Percentiles rank a stretch among this genome's conserved stretches.
Evolutionary conservation across 228 moss, liverwort and hornwort genomes (phyloP).

Genomic region (Sphagnum fallax): DNA sequence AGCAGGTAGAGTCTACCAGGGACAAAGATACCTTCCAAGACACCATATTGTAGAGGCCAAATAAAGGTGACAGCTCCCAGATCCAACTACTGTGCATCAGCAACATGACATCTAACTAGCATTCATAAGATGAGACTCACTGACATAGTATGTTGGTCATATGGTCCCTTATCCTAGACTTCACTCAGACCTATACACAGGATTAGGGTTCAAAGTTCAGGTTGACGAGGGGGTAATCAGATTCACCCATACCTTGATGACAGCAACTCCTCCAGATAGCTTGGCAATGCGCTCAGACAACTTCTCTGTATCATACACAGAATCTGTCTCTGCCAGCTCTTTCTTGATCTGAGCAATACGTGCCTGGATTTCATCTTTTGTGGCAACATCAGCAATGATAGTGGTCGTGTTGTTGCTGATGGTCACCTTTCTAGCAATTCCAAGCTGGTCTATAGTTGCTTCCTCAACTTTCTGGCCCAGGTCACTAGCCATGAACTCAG

Average conservation of each 20-base stretch:
- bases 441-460: conserved; percentile 67
- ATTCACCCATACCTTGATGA: conserved; percentile 50
- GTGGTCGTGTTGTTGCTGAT: conserved; percentile 61
- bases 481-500: conserved; percentile 80
- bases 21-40: neutral
- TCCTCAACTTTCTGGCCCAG: conserved; percentile 70
- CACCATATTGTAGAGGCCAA: no score
- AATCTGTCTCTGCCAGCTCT: conserved; percentile 80
- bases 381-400: conserved; percentile 77
- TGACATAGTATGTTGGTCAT: no score
- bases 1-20: neutral
- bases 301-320: conserved; percentile 91
- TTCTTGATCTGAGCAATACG: conserved; percentile 95
- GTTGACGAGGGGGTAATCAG: no score
- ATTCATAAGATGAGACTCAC: no score
- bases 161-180: no score
- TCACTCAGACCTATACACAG: no score
- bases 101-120: no score
- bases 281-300: conserved; percentile 93
- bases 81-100: no score
- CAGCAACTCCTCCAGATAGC: conserved; percentile 90
- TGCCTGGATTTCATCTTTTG: conserved; percentile 91
- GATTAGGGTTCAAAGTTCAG: no score
- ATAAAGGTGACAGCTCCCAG: no score
- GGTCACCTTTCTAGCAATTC: conserved; percentile 69